Evolutionary conservation across 2,329 filamentous ascomycete genomes (phyloP), one percentile per base, ranked within the genome.

Genomic region (Xylariaceae sp.): DNA sequence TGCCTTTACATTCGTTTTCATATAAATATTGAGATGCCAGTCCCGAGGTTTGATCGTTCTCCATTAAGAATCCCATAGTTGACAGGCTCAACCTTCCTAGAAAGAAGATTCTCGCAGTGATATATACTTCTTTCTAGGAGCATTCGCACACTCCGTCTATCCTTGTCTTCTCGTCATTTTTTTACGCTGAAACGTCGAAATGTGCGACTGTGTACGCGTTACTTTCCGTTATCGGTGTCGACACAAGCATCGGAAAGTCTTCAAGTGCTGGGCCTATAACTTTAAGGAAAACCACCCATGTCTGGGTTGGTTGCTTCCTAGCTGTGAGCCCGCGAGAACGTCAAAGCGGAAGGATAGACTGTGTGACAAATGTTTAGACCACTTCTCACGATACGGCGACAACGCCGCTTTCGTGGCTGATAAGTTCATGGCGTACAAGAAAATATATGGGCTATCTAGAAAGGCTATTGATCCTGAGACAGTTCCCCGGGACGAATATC

Each of bases 381-480:
- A 59, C 55, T 70, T 68, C 44, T 23, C 32, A 1, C 46, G 32
- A 14, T 67, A 65, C 20, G 65, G 64, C 26, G n/a, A 40, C n/a
- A 43, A 48, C 5, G 59, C 56, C 40, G 42, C 57, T 12, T 3
- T 42, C 20, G 57, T 66, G 40, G 59, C 61, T 43, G 37, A 59
- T 20, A 53, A 44, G 12, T 70, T 68, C 52, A 51, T 71, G 18
- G 52, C 54, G 21, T 70, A 66, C 32, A 70, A 70, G 53, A 50
- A 59, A 16, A 18, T 40, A 2, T 61, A 45, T 7, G 64, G 66
- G 10, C 51, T 62, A 46, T 32, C 12, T 0, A 60, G 44, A 21
- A 48, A 48, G 42, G 40, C 49, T 18, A 48, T 69, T n/a, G 60
- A 65, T 16, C 67, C 66, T 5, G 37, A 44, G 1, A 50, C 51